Conservation (phyloP, 1,284 basidiomycete genomes). For the Ustilago esculenta region DNA sequence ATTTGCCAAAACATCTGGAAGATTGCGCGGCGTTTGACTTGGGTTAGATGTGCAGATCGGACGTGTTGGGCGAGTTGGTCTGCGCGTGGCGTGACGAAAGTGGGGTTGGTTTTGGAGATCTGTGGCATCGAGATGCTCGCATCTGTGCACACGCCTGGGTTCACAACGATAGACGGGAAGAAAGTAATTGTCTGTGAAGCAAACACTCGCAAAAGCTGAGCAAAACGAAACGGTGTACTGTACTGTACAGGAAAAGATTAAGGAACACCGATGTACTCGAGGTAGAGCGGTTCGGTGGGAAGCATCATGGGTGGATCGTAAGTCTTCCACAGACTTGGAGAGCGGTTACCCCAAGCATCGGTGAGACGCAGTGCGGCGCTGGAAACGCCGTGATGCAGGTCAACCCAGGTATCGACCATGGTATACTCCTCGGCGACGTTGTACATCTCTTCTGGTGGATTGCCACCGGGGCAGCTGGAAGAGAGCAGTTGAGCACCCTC, state of each 20-base stretch:
- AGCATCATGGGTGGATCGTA: conserved; percentile 63
- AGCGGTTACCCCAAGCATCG: conserved; percentile 39
- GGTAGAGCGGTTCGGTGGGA: conserved; percentile 51
- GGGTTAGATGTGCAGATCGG: too few species aligned
- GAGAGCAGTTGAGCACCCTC: conserved; percentile 46
- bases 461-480: conserved; percentile 17
- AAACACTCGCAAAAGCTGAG: too few species aligned
- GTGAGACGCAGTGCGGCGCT: conserved; percentile 25
- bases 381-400: conserved; percentile 25
- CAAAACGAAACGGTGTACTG: too few species aligned
- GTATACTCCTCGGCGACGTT: conserved; percentile 38
- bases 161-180: too few species aligned
- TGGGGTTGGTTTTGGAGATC: too few species aligned
- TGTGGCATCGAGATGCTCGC: too few species aligned
- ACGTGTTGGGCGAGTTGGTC: too few species aligned
- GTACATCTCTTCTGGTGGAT: conserved; percentile 42
- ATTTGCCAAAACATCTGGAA: too few species aligned
- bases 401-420: conserved; percentile 42
- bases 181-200: too few species aligned
- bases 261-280: conserved; percentile 48
- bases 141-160: too few species aligned
- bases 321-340: conserved; percentile 48
- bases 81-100: too few species aligned
- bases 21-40: too few species aligned
- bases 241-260: background rate